Evolutionary conservation across 2,329 filamentous ascomycete genomes (phyloP).

Genomic region (Colletotrichum caudatum): DNA sequence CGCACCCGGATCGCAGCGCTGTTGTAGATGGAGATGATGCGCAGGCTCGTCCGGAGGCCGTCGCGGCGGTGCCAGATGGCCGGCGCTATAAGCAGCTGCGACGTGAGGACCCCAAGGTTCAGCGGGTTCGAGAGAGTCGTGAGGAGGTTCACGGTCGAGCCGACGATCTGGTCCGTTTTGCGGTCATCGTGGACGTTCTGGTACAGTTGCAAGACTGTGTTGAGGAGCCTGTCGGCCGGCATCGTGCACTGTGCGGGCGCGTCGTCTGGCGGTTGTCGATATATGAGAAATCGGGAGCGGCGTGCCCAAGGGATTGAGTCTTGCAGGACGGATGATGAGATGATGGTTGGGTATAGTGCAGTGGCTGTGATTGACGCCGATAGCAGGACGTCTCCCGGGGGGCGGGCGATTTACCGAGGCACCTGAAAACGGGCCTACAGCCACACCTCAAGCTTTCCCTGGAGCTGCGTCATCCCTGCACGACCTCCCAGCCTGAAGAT

Average conservation of each 20-base stretch:
- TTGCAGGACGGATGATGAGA: background rate
- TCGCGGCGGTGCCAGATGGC: constrained; percentile 76
- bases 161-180: constrained; percentile 69
- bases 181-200: constrained; percentile 64
- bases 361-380: constrained; percentile 15
- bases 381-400: constrained; percentile 29
- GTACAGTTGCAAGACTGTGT: constrained; percentile 72
- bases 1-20: constrained; percentile 70
- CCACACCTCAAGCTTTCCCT: constrained; percentile 32
- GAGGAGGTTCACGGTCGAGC: constrained; percentile 75
- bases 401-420: constrained; percentile 47
- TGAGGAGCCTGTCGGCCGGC: constrained; percentile 75
- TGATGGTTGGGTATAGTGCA: constrained; percentile 4
- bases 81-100: constrained; percentile 77
- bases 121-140: constrained; percentile 79
- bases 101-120: constrained; percentile 79
- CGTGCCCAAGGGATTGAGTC: background rate
- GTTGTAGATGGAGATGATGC: constrained; percentile 79
- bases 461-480: constrained; percentile 36
- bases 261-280: background rate
- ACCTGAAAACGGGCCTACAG: constrained; percentile 40
- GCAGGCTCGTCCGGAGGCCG: constrained; percentile 71
- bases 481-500: constrained; percentile 19
- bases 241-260: constrained; percentile 55
- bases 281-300: background rate